phyloP scores from a whole-genome alignment of 306 rosid genomes.

The Glycine latifolia region DNA sequence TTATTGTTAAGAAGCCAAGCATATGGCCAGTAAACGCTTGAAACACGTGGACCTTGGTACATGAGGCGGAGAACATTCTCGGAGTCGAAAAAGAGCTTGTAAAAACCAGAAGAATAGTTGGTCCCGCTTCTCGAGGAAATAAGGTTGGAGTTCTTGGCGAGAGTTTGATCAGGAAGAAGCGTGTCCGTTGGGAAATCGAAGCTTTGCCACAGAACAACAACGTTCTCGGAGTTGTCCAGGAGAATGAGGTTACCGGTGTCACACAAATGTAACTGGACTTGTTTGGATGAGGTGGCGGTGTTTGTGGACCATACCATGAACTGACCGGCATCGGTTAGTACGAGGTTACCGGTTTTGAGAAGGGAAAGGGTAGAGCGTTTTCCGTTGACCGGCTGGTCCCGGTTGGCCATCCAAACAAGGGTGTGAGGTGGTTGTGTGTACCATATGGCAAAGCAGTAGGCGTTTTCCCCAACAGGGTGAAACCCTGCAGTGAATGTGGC shows the following conservation, averaged over 20 bases:
- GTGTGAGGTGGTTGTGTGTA: conserved; percentile 3
- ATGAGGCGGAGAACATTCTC: conserved; percentile 32
- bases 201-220: conserved; percentile 16
- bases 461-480: neutral
- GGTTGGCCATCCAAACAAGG: conserved; percentile 36
- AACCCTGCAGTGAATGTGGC: conserved; percentile 31
- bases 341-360: conserved; percentile 24
- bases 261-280: neutral
- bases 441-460: conserved; percentile 21
- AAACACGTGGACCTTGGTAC: neutral
- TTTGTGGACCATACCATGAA: conserved; percentile 4
- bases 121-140: neutral
- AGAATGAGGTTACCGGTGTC: conserved; percentile 30
- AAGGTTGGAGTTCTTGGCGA: neutral
- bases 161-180: conserved; percentile 4
- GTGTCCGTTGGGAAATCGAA: conserved; percentile 37
- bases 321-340: neutral
- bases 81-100: conserved; percentile 23
- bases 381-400: conserved; percentile 31
- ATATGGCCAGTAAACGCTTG: conserved; percentile 34
- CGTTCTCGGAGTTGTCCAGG: neutral
- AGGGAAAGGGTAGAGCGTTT: conserved; percentile 29
- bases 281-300: neutral
- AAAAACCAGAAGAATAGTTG: conserved; percentile 21
- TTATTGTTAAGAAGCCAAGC: conserved; percentile 26